Evolutionary conservation across 352 stramenopile species (phyloP).

Genomic region (Globisporangium apiculatum): DNA sequence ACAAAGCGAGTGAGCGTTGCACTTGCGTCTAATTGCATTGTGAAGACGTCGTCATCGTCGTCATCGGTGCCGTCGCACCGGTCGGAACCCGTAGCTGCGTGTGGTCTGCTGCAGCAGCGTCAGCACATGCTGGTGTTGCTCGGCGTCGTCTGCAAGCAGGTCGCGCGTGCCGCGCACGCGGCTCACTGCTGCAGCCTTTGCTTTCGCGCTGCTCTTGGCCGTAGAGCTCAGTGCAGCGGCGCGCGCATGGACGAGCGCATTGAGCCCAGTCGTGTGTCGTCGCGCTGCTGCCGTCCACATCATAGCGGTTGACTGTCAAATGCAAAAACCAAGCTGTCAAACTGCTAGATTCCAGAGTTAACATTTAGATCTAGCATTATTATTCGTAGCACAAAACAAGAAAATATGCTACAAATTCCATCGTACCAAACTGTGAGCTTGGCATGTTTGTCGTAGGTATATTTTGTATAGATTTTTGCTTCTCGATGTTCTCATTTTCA

Average conservation of each 20-base stretch:
- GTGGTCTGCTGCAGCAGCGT: slow-evolving; percentile 47
- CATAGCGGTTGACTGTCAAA: not conserved
- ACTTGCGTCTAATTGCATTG: too few species aligned
- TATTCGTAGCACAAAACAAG: too few species aligned
- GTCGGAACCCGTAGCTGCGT: slow-evolving; percentile 68
- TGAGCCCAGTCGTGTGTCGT: not conserved
- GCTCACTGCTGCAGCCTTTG: slow-evolving; percentile 26
- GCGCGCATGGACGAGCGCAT: not conserved
- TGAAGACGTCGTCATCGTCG: too few species aligned
- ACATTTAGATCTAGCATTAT: too few species aligned
- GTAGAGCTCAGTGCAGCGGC: not conserved
- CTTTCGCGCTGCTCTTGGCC: slow-evolving; percentile 3
- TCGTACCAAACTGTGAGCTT: too few species aligned
- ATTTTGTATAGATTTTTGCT: too few species aligned
- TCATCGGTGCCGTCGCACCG: slow-evolving; percentile 20
- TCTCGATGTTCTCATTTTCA: too few species aligned
- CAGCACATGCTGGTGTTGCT: slow-evolving; percentile 61
- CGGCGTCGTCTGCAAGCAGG: slow-evolving; percentile 49
- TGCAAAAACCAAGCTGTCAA: not conserved
- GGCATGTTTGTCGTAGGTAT: too few species aligned
- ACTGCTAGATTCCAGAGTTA: too few species aligned
- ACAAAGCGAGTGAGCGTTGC: not conserved
- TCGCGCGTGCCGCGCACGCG: slow-evolving; percentile 76
- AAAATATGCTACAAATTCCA: too few species aligned
- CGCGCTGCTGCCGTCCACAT: not conserved